A percentile compares a stretch with the other conserved stretches of the same genome.
These are phyloP conservation scores for Furcasterigmium furcatum DNA, from an alignment of 2,329 filamentous ascomycete genomes.

Conservation along the genomic window DNA sequence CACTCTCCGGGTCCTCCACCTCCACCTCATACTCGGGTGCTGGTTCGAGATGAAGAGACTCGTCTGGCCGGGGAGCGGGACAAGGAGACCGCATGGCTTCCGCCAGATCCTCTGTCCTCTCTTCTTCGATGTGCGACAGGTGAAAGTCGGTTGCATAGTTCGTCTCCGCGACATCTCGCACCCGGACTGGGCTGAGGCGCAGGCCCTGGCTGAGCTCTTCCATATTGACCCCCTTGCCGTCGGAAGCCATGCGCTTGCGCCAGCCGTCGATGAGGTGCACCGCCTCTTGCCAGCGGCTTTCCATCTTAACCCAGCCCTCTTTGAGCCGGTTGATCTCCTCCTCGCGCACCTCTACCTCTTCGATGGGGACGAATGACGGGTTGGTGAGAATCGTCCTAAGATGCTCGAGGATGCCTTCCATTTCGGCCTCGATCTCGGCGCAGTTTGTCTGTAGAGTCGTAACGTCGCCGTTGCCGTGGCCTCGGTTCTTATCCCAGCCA, in stretches of 20 bases:
- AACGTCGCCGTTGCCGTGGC: constrained; percentile 20
- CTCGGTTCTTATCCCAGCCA: constrained; percentile 38
- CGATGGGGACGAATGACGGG: constrained; percentile 91
- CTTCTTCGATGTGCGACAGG: constrained; percentile 28
- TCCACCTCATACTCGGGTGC: constrained; percentile 24
- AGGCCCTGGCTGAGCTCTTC: constrained; percentile 68
- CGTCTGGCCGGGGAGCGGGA: constrained; percentile 18
- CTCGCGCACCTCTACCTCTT: constrained; percentile 90
- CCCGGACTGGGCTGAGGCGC: constrained; percentile 56
- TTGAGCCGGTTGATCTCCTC: constrained; percentile 83
- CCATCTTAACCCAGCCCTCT: constrained; percentile 91
- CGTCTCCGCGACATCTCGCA: constrained; percentile 48
- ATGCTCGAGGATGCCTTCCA: constrained; percentile 76
- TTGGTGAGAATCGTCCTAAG: constrained; percentile 85
- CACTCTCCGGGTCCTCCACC: constrained; percentile 26
- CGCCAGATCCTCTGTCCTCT: constrained; percentile 9
- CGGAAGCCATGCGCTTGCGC: constrained; percentile 75
- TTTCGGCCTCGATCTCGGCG: constrained; percentile 69
- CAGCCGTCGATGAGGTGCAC: constrained; percentile 89
- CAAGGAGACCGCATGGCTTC: constrained; percentile 19
- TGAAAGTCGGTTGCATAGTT: constrained; percentile 30
- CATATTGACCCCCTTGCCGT: constrained; percentile 66
- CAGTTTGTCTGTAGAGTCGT: constrained; percentile 33
- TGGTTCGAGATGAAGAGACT: constrained; percentile 36
- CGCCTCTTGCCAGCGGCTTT: constrained; percentile 84